Percentiles rank a stretch among this genome's conserved stretches.
Evolutionary conservation across 2,329 filamentous ascomycete species (phyloP).

Genomic region (Trichoderma atrobrunneum): DNA sequence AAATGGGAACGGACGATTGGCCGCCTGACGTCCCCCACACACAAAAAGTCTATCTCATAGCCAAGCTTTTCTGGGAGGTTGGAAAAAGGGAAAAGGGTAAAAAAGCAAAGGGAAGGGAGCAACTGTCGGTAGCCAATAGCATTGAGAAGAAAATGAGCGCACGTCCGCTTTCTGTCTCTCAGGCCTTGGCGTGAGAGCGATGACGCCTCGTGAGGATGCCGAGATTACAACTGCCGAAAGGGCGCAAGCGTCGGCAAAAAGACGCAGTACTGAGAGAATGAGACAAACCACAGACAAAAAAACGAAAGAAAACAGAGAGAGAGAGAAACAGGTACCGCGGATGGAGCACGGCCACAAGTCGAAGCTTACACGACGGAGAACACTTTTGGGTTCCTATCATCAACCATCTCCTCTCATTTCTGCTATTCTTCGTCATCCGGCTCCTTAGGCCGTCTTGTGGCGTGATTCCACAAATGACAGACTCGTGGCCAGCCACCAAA

Average conservation of each 20-base stretch:
- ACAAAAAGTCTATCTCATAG: constrained; percentile 4
- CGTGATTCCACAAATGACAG: background rate
- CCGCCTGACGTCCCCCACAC: background rate
- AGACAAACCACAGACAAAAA: too few species aligned
- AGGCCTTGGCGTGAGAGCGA: background rate
- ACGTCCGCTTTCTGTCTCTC: background rate
- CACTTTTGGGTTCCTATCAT: background rate
- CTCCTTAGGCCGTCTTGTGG: background rate
- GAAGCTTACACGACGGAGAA: background rate
- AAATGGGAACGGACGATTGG: background rate
- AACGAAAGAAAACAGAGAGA: background rate
- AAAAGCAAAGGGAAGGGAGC: background rate
- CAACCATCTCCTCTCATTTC: background rate
- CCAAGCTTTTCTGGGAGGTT: background rate
- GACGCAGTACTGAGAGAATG: background rate
- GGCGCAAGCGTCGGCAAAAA: background rate
- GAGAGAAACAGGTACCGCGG: background rate
- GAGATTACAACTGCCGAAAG: constrained; percentile 7
- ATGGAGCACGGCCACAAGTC: background rate
- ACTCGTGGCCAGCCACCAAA: background rate
- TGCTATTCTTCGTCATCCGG: background rate
- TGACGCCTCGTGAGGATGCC: background rate
- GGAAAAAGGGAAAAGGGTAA: background rate
- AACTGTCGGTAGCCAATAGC: background rate
- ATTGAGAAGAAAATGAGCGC: background rate